Base-by-base conservation (phyloP, 371 early-diverging fungal genomes). In the Basidiobolus meristosporus region DNA sequence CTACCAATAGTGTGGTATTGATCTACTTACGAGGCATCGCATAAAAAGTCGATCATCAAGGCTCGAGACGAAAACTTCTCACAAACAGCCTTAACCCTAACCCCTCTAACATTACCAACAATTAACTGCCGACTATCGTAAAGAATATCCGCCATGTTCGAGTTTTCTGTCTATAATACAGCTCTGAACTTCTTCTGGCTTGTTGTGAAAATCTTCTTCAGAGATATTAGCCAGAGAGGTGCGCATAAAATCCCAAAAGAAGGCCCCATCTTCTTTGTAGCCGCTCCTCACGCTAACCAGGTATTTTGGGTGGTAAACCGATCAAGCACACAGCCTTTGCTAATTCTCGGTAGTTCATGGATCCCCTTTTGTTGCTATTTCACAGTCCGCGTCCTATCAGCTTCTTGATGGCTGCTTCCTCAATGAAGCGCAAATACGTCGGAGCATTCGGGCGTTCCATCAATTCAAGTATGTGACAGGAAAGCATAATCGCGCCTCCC, bases 211-310 rank as follows among this genome's bases (percentile, higher is more conserved):
- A 62, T 86, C 48, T 90, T 90, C 52, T 89, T 90, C 54, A 65
- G 89, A 11, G 91, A 92, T 53, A 75, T 96, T 39, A 72, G 71
- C 42, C 65, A 72, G 3, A 72, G 90, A 17, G 90, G 90, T 43
- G 55, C 70, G 18, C 86, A 92, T 54, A 62, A 71, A 43, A 76
- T 96, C 26, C 97, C 97, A 2, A 44, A 49, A 31, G 56, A 65
- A 14, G 90, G 88, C 0, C 90, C 91, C 3, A 79, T 90, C 36
- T 82, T 96, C 38, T 96, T 96, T 56, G 86, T 89, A 26, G 87
- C 77, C 1, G 95, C 88, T 1, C 93, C 95, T 12, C 97, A 93
- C 65, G 83, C 86, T 26, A 93, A 92, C 62, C 97, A 26, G 91
- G 62, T 78, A 70, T 69, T 44, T 40, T 26, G 3, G 5, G 3